Base-by-base conservation (phyloP, 1,284 basidiomycete species). In the Malassezia brasiliensis region DNA sequence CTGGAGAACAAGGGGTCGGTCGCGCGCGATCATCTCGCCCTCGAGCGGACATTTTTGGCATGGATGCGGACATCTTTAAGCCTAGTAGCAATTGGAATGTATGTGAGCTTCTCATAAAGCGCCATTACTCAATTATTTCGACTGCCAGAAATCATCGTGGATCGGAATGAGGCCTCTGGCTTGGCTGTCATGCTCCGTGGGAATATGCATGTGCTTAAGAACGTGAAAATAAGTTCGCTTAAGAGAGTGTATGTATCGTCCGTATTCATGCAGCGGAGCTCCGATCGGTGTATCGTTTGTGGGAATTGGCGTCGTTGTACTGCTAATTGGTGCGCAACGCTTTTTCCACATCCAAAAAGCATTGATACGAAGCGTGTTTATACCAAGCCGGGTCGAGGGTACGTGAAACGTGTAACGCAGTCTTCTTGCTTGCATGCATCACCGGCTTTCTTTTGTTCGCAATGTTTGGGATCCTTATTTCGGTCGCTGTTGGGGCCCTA, bases 61-160 rank as follows among this genome's bases (percentile, higher is more conserved):
- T 76, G 75, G 75, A 59, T 76, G 31, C 55, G 75, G 12, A 76
- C 75, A 12, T 70, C 67, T 14, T 53, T 77, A 3, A 61, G 61
- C 39, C 61, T 71, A 15, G 68, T 70, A 48, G 63, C 60, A 32
- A 62, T 72, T 19, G 70, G 70, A 11, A 67, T 72, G 66, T 68
- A 49, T 44, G 66, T 68, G 0, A 17, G 12, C 30, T 9, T 4
- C 10, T 34, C 14, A 19, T 17, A 6, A 31, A 64, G 63, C 40
- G 69, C 71, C 10, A 60, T 73, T 11, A 61, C 69, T 4, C 71
- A 73, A 56, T 58, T 73, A 9, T 72, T 73, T 56, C 68, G 70
- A 49, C 56, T 72, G 20, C 70, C 70, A 2, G 68, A 67, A 30
- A 46, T 70, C 11, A 49, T 57, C 38, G 37, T 52, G 17, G 50